Evolutionary conservation across 495 filamentous ascomycete genomes (phyloP).

Genomic region (Aspergillus leporis): DNA sequence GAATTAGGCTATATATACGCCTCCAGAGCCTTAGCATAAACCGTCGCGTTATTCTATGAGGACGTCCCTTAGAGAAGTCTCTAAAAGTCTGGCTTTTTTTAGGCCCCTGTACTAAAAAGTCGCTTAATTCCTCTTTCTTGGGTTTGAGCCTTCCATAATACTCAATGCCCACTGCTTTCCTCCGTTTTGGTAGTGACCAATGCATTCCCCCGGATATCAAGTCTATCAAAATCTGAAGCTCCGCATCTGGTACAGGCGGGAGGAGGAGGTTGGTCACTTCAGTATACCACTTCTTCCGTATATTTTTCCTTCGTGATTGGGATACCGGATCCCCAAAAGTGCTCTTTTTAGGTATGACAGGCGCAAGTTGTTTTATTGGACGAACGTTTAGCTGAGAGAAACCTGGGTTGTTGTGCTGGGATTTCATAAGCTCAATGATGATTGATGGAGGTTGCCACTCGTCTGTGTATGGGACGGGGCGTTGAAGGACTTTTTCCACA

Average conservation of each 20-base stretch:
- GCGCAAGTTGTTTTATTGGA: constrained; percentile 39
- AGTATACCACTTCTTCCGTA: constrained; percentile 61
- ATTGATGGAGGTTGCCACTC: constrained; percentile 39
- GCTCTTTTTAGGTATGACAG: constrained; percentile 59
- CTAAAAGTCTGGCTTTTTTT: constrained; percentile 37
- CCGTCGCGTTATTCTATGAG: constrained; percentile 42
- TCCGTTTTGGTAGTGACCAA: constrained; percentile 43
- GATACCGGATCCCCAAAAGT: constrained; percentile 63
- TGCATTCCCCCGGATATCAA: constrained; percentile 54
- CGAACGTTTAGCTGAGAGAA: constrained; percentile 25
- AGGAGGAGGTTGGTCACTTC: constrained; percentile 53
- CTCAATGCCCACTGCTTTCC: constrained; percentile 19
- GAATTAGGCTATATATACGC: constrained; percentile 41
- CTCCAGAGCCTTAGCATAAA: constrained; percentile 50
- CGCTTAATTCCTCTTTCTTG: not conserved
- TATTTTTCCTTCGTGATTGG: constrained; percentile 53
- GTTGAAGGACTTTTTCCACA: constrained; percentile 22
- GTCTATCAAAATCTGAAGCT: constrained; percentile 62
- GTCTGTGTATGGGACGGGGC: constrained; percentile 26
- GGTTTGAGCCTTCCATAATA: not conserved
- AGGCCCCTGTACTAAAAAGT: constrained; percentile 25
- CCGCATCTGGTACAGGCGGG: constrained; percentile 69
- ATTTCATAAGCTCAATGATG: constrained; percentile 34
- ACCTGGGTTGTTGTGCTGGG: constrained; percentile 34
- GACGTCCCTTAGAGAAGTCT: constrained; percentile 31